These are phyloP conservation scores for Rhodotorula sphaerocarpa DNA, from an alignment of 768 basidiomycete genomes.

Conservation along the genomic window DNA sequence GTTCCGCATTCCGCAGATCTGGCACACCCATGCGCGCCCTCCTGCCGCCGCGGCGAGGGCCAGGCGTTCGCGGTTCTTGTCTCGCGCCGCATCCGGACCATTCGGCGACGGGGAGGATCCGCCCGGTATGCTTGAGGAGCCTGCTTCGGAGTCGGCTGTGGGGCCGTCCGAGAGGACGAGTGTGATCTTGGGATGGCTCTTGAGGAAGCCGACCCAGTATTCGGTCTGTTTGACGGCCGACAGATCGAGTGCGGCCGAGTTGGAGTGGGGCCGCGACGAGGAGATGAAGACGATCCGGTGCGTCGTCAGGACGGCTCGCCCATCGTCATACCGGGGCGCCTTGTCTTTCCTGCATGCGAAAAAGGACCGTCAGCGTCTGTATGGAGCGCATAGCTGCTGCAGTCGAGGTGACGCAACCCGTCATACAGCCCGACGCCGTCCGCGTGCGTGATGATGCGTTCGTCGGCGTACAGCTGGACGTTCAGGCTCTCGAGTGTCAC, in stretches of 20 bases:
- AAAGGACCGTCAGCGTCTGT: background rate
- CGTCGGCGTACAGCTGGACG: slow-evolving; percentile 71
- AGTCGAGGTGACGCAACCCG: slow-evolving; percentile 53
- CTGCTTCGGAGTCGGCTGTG: too few relatives aligned
- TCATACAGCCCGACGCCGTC: slow-evolving; percentile 83
- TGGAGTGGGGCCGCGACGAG: slow-evolving; percentile 46
- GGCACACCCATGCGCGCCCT: slow-evolving; percentile 62
- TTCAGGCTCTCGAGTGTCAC: slow-evolving; percentile 47
- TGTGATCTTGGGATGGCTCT: slow-evolving; percentile 80
- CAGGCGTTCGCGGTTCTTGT: background rate
- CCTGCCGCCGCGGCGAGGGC: background rate
- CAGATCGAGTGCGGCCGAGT: slow-evolving; percentile 65
- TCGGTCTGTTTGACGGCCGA: slow-evolving; percentile 65
- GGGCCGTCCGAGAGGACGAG: slow-evolving; percentile 43
- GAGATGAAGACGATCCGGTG: slow-evolving; percentile 81
- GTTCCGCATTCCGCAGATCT: slow-evolving; percentile 79
- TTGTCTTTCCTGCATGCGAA: slow-evolving; percentile 60
- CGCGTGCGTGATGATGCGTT: slow-evolving; percentile 60
- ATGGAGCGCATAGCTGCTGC: background rate
- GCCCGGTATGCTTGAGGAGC: too few relatives aligned
- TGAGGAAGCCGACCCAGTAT: slow-evolving; percentile 81
- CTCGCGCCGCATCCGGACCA: slow-evolving; percentile 2
- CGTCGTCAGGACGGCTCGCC: slow-evolving; percentile 63
- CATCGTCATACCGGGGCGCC: slow-evolving; percentile 66
- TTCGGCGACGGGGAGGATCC: too few relatives aligned